These are phyloP conservation scores for Yamadazyma kitorensis DNA, from an alignment of 805 yeast species.

Conservation along the genomic window DNA sequence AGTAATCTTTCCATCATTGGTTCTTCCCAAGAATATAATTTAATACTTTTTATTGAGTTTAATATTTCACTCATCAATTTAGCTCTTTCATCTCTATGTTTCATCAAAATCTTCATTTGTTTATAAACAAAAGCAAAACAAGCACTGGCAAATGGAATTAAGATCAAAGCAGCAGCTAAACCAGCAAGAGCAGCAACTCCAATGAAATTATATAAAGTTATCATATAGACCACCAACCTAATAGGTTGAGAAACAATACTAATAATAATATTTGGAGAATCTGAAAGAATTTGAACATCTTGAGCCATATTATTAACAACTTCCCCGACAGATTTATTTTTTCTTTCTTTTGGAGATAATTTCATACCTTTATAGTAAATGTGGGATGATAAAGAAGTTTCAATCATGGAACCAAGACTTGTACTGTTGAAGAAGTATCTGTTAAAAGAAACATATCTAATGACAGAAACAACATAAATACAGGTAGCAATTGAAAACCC, in stretches of 20 bases:
- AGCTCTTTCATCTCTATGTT: constrained; percentile 35
- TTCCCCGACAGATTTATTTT: constrained; percentile 31
- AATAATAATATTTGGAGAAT: constrained; percentile 16
- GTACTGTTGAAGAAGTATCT: constrained; percentile 15
- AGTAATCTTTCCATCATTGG: constrained; percentile 35
- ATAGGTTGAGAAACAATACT: constrained; percentile 23
- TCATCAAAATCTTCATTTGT: constrained; percentile 18
- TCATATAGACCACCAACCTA: constrained; percentile 23
- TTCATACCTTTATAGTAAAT: constrained; percentile 27
- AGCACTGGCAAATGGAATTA: constrained; percentile 30
- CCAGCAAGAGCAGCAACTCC: constrained; percentile 39
- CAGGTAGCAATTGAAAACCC: constrained; percentile 23
- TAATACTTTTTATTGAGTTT: constrained; percentile 35
- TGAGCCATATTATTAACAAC: constrained; percentile 31
- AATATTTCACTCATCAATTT: constrained; percentile 37
- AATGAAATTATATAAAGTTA: constrained; percentile 31
- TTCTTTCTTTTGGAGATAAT: constrained; percentile 31
- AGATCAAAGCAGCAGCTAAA: constrained; percentile 25
- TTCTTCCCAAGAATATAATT: constrained; percentile 41
- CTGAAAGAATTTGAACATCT: constrained; percentile 20
- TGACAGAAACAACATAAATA: constrained; percentile 25
- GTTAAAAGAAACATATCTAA: constrained; percentile 22
- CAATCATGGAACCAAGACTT: constrained; percentile 15
- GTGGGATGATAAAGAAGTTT: constrained; percentile 21
- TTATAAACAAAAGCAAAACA: constrained; percentile 15